Percentiles rank a stretch among this genome's conserved stretches.
phyloP scores from a whole-genome alignment of 768 basidiomycete species.

The Pisolithus orientalis region DNA sequence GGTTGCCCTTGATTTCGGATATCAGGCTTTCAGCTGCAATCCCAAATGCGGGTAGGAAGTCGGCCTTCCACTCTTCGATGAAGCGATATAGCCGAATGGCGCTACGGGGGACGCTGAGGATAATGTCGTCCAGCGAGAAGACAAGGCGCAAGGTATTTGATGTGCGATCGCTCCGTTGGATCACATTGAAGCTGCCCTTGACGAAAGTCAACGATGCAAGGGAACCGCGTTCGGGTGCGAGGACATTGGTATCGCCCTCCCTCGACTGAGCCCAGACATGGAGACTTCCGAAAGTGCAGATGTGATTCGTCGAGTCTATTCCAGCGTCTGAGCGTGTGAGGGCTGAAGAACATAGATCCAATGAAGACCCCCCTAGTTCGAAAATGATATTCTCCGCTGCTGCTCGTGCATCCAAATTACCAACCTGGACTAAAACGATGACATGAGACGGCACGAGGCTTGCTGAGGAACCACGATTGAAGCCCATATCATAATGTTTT shows the following conservation, averaged over 20 bases:
- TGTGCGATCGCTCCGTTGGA: conserved; percentile 41
- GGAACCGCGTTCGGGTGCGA: conserved; percentile 43
- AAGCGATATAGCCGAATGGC: conserved; percentile 75
- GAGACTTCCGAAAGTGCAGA: conserved; percentile 43
- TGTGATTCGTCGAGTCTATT: conserved; percentile 42
- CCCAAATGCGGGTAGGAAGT: conserved; percentile 73
- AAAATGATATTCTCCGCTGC: conserved; percentile 66
- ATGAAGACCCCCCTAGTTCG: conserved; percentile 43
- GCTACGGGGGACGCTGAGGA: conserved; percentile 69
- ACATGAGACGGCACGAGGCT: conserved; percentile 13
- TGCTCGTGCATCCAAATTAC: conserved; percentile 48
- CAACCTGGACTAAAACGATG: conserved; percentile 38
- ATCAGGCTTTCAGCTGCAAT: conserved; percentile 58
- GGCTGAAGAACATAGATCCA: conserved; percentile 18
- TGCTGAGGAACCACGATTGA: neutral
- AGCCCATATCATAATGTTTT: conserved; percentile 23
- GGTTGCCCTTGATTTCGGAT: conserved; percentile 49
- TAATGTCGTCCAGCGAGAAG: conserved; percentile 39
- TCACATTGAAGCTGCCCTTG: conserved; percentile 39
- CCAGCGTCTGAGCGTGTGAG: conserved; percentile 9
- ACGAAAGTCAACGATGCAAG: conserved; percentile 55
- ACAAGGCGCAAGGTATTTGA: conserved; percentile 37
- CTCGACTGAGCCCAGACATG: conserved; percentile 54
- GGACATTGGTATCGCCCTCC: conserved; percentile 30
- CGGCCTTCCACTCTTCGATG: conserved; percentile 74